Percentiles rank a stretch among this genome's conserved stretches.
Evolutionary conservation across 2,329 filamentous ascomycete genomes (phyloP).

Genomic region (Fusarium devonianum): DNA sequence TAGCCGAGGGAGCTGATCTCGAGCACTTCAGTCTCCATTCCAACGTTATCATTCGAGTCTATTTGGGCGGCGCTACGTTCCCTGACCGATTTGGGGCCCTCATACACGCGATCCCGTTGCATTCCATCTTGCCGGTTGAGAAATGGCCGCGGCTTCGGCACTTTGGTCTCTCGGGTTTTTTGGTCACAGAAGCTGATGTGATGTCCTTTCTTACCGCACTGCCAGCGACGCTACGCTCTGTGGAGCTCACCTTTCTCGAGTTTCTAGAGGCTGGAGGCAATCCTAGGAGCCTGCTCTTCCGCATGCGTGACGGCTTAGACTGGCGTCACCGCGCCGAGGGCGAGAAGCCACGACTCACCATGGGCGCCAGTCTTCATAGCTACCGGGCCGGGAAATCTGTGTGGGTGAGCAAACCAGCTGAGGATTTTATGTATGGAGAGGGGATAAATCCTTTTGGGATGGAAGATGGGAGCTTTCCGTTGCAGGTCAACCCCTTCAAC

Average conservation of each 20-base stretch:
- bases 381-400: background rate
- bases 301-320: conserved; percentile 2
- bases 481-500: background rate
- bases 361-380: background rate
- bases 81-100: background rate
- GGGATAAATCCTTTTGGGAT: background rate
- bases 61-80: fast-evolving
- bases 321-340: background rate
- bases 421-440: background rate
- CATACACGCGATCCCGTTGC: background rate
- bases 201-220: conserved; percentile 1
- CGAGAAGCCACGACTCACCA: background rate
- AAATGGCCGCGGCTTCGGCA: background rate
- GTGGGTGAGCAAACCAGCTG: background rate
- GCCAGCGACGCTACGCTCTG: background rate
- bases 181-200: background rate
- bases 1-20: conserved; percentile 27
- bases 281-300: background rate
- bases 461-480: background rate
- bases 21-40: conserved; percentile 34
- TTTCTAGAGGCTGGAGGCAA: background rate
- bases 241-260: conserved; percentile 8
- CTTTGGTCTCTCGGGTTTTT: conserved; percentile 2
- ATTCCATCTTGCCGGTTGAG: background rate
- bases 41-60: background rate